Evolutionary conservation across 2,329 filamentous ascomycete species (phyloP), one percentile per base, ranked within the genome.

Genomic region (Pestalotiopsis sp.): DNA sequence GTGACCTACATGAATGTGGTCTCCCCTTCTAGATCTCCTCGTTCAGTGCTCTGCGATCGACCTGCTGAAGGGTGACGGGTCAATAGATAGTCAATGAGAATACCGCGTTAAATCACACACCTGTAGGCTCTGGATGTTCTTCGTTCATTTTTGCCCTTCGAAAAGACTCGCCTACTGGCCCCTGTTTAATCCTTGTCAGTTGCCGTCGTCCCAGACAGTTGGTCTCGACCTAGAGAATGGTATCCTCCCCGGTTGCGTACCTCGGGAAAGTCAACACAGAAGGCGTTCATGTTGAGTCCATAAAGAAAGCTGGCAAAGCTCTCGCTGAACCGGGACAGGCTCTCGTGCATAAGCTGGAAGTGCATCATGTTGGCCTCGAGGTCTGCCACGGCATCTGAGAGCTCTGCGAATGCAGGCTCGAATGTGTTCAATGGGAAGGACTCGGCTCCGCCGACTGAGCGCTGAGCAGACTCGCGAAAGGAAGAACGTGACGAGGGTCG

Each of bases 331-430:
- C 96, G 89, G 26, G 93, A 89, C 72, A 99, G 81, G 75, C 93
- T 97, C 83, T 98, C 95, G 77, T 99, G 94, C 91, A 99, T 97
- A 70, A 98, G 83, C 79, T 98, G 95, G 72, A 99, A 90, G 78
- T 98, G 94, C 91, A 97, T 94, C 84, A 98, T 94, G 79, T 99
- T 98, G 69, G 94, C 93, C 83, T 99, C 96, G 10, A 99, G 87
- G 75, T 98, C 96, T 26, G 94, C 94, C 89, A 98, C 94, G 68
- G 92, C 92, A 79, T 99, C 96, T 10, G 93, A 92, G 1, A 99
- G 86, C 81, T 99, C 96, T 14, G 94, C 94, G 79, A 99, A 98
- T 14, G 92, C 91, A 0, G 94, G 93, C 77, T 98, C 94, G 68
- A 98, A 90, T 2, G 87, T 82, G 73, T 95, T 93, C 69, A 98